Evolutionary conservation across 352 stramenopile genomes (phyloP), one percentile per base, ranked within the genome.

Genomic region (Phytopythium mirpurense): DNA sequence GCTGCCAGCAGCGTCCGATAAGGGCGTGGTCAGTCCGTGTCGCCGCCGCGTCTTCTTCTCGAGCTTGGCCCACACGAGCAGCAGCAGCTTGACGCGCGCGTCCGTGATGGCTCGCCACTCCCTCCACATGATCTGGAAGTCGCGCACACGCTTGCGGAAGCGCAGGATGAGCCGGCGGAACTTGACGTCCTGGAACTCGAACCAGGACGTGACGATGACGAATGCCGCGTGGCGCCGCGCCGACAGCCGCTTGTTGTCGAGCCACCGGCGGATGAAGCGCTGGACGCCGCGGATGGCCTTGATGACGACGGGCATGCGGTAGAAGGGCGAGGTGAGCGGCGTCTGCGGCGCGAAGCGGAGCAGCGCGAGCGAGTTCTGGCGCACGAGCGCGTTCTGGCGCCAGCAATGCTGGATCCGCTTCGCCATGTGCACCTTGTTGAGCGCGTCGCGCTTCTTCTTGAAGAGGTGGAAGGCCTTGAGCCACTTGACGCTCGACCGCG

Each of bases 111-210:
- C 42, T 50, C 72, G 60, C 82, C 82, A 92, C 27, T 67, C 66
- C 15, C 78, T 65, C 77, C 77, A 92, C 64, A 87, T 86, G 43
- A 70, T 60, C 57, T 92, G 82, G 52, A 92, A 92, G 35, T 86
- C 65, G 1, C 76, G 68, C 24, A 92, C 78, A 35, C 75, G 74
- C 43, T 89, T 88, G 3, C 79, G 75, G 46, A 90, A 92, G 18
- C 79, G 73, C 38, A 90, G 55, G 48, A 92, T 90, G 11, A 92
- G 66, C 9, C 82, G 77, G 11, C 82, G 79, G 37, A 90, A 92
- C 51, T 92, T 92, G 31, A 87, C 78, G 48, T 92, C 82, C 49
- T 92, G 79, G 57, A 89, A 90, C 57, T 90, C 82, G 38, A 86
- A 65, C 77, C 77, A 88, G 8, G 74, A 81, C 32, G 77, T 89